These are phyloP conservation scores for Penicillium rolfsii DNA, from an alignment of 2,329 filamentous ascomycete species.

Conservation along the genomic window DNA sequence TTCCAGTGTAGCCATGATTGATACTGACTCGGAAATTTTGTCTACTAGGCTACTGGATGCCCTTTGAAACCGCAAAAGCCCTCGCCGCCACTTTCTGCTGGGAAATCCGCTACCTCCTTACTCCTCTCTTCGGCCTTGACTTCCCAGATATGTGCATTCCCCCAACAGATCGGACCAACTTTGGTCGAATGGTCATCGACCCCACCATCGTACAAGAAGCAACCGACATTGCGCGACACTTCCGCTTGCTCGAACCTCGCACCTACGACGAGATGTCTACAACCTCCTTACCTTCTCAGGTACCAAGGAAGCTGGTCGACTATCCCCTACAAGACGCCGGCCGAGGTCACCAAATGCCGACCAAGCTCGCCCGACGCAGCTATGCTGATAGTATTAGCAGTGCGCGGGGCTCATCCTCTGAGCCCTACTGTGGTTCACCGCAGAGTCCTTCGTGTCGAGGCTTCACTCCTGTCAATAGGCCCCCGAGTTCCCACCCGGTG, in stretches of 20 bases:
- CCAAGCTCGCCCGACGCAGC: constrained; percentile 31
- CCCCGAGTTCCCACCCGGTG: constrained; percentile 30
- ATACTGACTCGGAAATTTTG: background rate
- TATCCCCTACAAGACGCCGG: constrained; percentile 17
- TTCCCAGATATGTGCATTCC: constrained; percentile 75
- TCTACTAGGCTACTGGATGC: constrained; percentile 88
- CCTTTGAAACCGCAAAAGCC: constrained; percentile 80
- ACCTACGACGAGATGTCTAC: background rate
- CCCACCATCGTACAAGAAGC: constrained; percentile 58
- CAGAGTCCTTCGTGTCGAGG: constrained; percentile 42
- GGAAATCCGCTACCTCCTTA: constrained; percentile 79
- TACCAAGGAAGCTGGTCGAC: background rate
- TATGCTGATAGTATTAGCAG: constrained; percentile 38
- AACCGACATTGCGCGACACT: constrained; percentile 42
- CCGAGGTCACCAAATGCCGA: constrained; percentile 26
- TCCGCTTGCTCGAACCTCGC: constrained; percentile 37
- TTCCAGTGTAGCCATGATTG: background rate
- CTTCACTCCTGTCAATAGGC: constrained; percentile 51
- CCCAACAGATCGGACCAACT: constrained; percentile 62
- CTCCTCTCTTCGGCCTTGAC: constrained; percentile 83
- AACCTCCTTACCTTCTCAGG: constrained; percentile 16
- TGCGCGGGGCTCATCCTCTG: constrained; percentile 48
- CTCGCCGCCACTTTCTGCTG: constrained; percentile 89
- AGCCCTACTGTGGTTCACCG: constrained; percentile 44
- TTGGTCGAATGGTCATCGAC: constrained; percentile 69